Evolutionary conservation across 768 basidiomycete genomes (phyloP).

Genomic region (Termitomyces sp.): DNA sequence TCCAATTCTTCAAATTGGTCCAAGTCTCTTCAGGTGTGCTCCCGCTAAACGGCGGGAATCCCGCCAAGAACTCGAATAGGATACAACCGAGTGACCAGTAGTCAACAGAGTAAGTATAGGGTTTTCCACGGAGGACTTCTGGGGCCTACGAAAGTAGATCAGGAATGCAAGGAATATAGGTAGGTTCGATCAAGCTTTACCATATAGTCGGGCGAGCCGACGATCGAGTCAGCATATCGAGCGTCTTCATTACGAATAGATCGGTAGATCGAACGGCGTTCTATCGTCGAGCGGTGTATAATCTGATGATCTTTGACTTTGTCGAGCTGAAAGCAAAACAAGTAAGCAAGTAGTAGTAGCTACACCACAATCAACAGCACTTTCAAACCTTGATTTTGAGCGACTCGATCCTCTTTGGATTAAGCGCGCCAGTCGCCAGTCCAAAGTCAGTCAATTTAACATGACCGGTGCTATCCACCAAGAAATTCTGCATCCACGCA

Average conservation of each 20-base stretch:
- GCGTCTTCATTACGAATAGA: conserved; percentile 87
- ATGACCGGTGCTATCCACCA: conserved; percentile 92
- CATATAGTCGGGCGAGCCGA: conserved; percentile 99
- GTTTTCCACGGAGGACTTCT: conserved; percentile 88
- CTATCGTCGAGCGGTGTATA: conserved; percentile 86
- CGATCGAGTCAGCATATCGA: conserved; percentile 94
- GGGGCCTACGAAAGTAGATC: conserved; percentile 44
- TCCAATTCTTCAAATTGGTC: conserved; percentile 99
- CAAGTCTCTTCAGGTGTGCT: conserved; percentile 96
- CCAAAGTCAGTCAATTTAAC: conserved; percentile 99
- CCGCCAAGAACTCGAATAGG: conserved; percentile 93
- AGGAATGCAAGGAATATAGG: not conserved
- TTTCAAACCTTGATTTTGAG: conserved; percentile 78
- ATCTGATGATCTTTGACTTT: conserved; percentile 93
- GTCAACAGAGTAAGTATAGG: conserved; percentile 94
- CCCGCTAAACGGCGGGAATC: conserved; percentile 98
- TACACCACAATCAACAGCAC: not conserved
- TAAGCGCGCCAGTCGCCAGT: conserved; percentile 92
- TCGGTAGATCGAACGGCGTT: conserved; percentile 91
- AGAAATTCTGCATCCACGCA: conserved; percentile 67
- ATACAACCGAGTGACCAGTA: conserved; percentile 99
- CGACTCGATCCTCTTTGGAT: conserved; percentile 91
- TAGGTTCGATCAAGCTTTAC: conserved; percentile 22
- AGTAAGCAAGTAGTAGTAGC: not conserved
- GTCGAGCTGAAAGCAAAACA: conserved; percentile 61